phyloP scores from a whole-genome alignment of 2,329 filamentous ascomycete genomes.

The Exophiala xenobiotica region DNA sequence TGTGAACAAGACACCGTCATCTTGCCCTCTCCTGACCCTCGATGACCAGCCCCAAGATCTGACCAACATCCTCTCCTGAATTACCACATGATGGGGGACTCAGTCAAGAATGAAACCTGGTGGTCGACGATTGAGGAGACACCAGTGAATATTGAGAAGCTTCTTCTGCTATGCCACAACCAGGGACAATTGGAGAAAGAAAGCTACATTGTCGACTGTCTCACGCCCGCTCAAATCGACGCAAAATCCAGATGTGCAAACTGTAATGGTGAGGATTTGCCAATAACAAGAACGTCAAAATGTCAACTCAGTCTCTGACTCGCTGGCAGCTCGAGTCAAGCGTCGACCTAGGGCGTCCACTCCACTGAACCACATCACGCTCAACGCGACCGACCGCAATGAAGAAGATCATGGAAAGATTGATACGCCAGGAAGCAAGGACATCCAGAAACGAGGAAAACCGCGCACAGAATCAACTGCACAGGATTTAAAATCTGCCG shows the following conservation, averaged over 20 bases:
- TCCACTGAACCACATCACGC: not conserved
- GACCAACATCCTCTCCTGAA: not conserved
- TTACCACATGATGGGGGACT: not conserved
- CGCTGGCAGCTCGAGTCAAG: not conserved
- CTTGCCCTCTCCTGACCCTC: too few relatives aligned
- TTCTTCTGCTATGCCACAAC: slow-evolving; percentile 21
- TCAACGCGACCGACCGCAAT: not conserved
- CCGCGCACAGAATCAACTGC: not conserved
- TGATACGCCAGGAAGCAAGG: not conserved
- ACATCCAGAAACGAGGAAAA: not conserved
- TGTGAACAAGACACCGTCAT: too few relatives aligned
- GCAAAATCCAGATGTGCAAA: slow-evolving; percentile 21
- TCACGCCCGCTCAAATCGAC: slow-evolving; percentile 18
- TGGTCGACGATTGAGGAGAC: slow-evolving; percentile 22
- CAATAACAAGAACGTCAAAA: not conserved
- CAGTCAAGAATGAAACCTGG: not conserved
- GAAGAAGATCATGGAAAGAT: not conserved
- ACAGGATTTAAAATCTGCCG: too few relatives aligned
- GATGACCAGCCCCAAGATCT: too few relatives aligned
- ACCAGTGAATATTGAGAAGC: slow-evolving; percentile 8
- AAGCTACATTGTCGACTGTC: slow-evolving; percentile 24
- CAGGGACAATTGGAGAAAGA: slow-evolving; percentile 9
- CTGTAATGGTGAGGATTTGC: slow-evolving; percentile 12
- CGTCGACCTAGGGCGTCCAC: not conserved
- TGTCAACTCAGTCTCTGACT: not conserved